Conservation (phyloP, 2,329 filamentous ascomycete species). For the Colletotrichum sp. region DNA sequence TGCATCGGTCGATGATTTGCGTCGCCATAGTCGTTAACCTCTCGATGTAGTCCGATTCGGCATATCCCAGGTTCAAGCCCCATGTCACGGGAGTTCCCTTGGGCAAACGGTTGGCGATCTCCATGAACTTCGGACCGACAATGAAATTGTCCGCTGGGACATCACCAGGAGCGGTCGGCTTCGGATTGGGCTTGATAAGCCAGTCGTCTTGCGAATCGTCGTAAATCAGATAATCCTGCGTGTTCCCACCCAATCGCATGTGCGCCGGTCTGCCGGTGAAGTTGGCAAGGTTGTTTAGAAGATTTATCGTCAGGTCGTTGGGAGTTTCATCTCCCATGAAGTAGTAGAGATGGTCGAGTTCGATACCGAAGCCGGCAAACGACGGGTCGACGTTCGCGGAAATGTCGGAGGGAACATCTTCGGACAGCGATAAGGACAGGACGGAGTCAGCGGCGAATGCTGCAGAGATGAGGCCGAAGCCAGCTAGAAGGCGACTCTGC, state of each 20-base stretch:
- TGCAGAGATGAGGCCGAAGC: constrained; percentile 8
- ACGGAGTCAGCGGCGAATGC: background rate
- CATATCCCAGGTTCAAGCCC: constrained; percentile 15
- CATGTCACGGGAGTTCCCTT: constrained; percentile 14
- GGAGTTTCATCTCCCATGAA: constrained; percentile 19
- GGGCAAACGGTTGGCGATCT: constrained; percentile 14
- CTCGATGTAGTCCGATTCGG: constrained; percentile 12
- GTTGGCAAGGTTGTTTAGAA: constrained; percentile 7
- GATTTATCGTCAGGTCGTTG: constrained; percentile 9
- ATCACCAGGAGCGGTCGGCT: background rate
- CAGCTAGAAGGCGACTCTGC: constrained; percentile 7
- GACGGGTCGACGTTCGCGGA: constrained; percentile 10
- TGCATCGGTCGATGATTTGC: constrained; percentile 15
- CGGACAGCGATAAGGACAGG: constrained; percentile 3
- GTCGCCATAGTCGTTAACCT: constrained; percentile 10
- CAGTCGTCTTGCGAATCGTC: constrained; percentile 16
- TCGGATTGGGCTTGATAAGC: constrained; percentile 11
- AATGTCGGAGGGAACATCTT: background rate
- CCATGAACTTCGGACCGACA: constrained; percentile 16
- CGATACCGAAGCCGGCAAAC: constrained; percentile 19
- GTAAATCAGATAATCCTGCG: constrained; percentile 17
- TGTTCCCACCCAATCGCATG: constrained; percentile 13
- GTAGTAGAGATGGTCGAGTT: constrained; percentile 17
- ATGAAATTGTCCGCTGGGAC: constrained; percentile 17
- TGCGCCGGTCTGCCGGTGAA: constrained; percentile 14